These are phyloP conservation scores for Astragalus membranaceus DNA, from an alignment of 306 rosid genomes.

Conservation along the genomic window DNA sequence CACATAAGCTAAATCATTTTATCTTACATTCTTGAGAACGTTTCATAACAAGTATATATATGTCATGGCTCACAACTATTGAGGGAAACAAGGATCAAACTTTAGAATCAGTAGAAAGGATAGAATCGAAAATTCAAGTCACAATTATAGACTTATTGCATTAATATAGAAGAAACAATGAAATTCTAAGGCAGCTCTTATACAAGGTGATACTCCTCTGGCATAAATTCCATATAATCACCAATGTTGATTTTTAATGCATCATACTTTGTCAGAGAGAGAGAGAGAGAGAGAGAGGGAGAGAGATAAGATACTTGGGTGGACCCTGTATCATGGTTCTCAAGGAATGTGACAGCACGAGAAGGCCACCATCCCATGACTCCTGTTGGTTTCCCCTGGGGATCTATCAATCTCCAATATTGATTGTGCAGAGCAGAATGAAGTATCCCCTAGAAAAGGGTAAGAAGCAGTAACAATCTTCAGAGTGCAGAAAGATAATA, in stretches of 20 bases:
- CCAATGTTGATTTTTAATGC: not conserved
- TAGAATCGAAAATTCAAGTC: not conserved
- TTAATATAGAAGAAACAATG: not conserved
- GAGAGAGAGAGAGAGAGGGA: conserved; percentile 5
- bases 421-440: conserved; percentile 66
- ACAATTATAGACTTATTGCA: not conserved
- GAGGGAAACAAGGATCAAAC: not conserved
- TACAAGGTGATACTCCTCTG: not conserved
- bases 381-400: conserved; percentile 77
- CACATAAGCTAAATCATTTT: no score
- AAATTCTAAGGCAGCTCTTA: not conserved
- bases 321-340: conserved; percentile 87
- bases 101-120: not conserved
- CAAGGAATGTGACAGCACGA: conserved; percentile 77
- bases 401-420: conserved; percentile 77
- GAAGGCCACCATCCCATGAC: conserved; percentile 94
- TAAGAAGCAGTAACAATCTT: conserved; percentile 7
- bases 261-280: not conserved
- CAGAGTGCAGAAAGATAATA: not conserved
- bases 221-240: not conserved
- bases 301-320: conserved; percentile 54
- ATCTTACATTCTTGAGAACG: no score
- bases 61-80: not conserved
- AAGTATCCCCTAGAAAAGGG: conserved; percentile 54
- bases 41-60: no score